Percentiles rank a stretch among this genome's conserved stretches.
phyloP scores from a whole-genome alignment of 2,329 filamentous ascomycete species.

The Fusarium redolens region DNA sequence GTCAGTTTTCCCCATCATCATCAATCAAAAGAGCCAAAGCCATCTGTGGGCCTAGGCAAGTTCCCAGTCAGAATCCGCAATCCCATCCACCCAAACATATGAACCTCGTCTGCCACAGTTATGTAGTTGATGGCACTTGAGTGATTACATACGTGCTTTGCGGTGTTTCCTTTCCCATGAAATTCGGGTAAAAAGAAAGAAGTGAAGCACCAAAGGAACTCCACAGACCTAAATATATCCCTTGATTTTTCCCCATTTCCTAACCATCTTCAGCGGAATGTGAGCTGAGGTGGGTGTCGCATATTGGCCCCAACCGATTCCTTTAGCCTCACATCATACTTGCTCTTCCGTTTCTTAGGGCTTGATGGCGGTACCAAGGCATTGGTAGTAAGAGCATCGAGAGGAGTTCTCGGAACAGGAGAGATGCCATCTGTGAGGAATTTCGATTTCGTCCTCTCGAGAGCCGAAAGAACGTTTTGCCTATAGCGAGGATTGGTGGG shows the following conservation, averaged over 20 bases:
- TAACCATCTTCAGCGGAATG: background rate
- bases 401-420: constrained; percentile 10
- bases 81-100: background rate
- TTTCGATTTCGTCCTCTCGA: constrained; percentile 45
- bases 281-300: background rate
- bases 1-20: background rate
- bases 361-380: background rate
- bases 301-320: background rate
- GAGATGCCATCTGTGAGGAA: constrained; percentile 41
- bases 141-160: background rate
- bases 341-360: constrained; percentile 14
- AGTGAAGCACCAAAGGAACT: background rate
- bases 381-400: background rate
- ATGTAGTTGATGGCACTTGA: background rate
- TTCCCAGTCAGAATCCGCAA: background rate
- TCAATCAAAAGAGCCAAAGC: constrained; percentile 1
- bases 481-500: constrained; percentile 27
- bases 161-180: constrained; percentile 1
- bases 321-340: background rate
- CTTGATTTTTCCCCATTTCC: background rate
- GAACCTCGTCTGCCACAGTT: background rate
- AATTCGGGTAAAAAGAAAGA: constrained; percentile 1
- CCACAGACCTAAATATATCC: background rate
- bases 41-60: background rate
- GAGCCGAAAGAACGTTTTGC: constrained; percentile 43